Evolutionary conservation across 352 stramenopile species (phyloP), one percentile per base, ranked within the genome.

Genomic region (Globisporangium radiosum): DNA sequence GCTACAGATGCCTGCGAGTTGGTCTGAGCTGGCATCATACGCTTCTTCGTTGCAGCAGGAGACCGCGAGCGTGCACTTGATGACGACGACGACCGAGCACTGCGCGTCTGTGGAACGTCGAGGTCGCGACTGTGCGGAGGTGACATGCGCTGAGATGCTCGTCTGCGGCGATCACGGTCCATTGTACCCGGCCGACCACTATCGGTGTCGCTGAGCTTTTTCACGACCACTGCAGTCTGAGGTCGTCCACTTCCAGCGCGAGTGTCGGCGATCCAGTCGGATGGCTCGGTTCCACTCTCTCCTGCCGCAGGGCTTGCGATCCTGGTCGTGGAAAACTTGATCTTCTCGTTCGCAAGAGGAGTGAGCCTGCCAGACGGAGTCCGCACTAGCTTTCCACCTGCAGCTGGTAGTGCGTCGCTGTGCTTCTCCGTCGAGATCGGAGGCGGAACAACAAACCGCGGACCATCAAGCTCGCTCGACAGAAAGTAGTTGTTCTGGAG

Each of bases 361-460:
- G 68, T 78, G 25, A 81, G 65, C 42, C 63, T 54, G 0, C 68
- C 70, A 1, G 72, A 81, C 33, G 71, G 60, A 0, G 72, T 70
- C 2, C 69, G 64, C 8, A 64, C 54, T 2, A 68, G 63, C 48
- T 78, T 81, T 15, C 43, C 61, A 10, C 54, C 64, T 40, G 54
- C 38, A 2, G 63, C 17, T 39, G 64, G 48, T 62, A 57, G 6
- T 47, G n/a, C 15, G 45, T 65, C 53, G 36, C 17, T 50, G 36
- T 40, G 57, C 59, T 58, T 69, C 66, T 68, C 60, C 54, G 57
- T 73, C 19, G 75, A 81, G 2, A 85, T 60, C 8, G 77, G 77
- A 0, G 69, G 68, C 36, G 77, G 77, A 40, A 83, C 76, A n/a
- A 85, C 75, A 56, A 87, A 85, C 15, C 66, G 68, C 9, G 72